These are phyloP conservation scores for Diaporthe capsici DNA, from an alignment of 2,329 filamentous ascomycete species.

Conservation along the genomic window DNA sequence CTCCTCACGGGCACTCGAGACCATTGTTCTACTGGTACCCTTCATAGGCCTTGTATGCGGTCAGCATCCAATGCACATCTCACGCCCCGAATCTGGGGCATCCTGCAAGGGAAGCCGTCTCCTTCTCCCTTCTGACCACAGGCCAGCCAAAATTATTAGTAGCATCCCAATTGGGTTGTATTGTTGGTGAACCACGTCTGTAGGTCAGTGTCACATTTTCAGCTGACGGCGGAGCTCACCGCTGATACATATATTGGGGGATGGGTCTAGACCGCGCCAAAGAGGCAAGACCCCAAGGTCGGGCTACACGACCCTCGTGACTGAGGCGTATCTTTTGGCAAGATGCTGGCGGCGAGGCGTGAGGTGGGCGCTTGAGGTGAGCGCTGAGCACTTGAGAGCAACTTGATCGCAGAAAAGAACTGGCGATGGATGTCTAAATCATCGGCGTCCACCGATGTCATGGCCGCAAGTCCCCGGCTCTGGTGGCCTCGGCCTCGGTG, in stretches of 20 bases:
- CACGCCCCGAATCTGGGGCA: neutral
- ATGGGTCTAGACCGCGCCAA: neutral
- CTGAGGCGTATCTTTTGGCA: neutral
- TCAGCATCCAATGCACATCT: slow-evolving; percentile 23
- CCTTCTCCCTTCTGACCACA: neutral
- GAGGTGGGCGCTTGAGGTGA: neutral
- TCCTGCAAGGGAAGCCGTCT: slow-evolving; percentile 12
- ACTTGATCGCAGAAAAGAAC: neutral
- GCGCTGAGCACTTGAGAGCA: neutral
- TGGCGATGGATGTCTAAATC: neutral
- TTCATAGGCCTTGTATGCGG: neutral
- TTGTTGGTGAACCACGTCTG: neutral
- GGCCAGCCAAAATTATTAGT: neutral
- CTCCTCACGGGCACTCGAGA: neutral
- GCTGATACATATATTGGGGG: neutral
- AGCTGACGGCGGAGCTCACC: slow-evolving; percentile 21
- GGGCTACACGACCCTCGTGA: neutral
- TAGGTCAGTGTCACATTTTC: neutral
- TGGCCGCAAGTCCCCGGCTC: neutral
- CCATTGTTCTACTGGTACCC: neutral
- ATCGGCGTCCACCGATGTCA: neutral
- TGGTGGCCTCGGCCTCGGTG: too few relatives aligned
- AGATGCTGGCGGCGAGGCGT: neutral
- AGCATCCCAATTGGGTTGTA: neutral
- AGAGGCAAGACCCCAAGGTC: neutral